Evolutionary conservation across 2,329 filamentous ascomycete genomes (phyloP).

Genomic region (Aspergillus pseudoviridinutans): DNA sequence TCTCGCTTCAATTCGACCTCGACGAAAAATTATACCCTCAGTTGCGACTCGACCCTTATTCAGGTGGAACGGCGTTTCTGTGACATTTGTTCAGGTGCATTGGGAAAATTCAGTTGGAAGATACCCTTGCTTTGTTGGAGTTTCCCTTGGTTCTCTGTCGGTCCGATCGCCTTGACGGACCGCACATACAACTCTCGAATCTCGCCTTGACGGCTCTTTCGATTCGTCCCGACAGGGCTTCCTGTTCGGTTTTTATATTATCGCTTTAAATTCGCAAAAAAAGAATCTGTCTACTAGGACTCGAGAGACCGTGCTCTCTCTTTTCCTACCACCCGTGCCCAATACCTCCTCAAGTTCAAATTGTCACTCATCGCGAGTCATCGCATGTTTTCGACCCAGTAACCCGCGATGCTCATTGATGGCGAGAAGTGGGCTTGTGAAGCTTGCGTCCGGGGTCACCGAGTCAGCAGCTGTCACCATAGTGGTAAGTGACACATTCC

Average conservation of each 20-base stretch:
- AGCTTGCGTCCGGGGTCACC: slow-evolving; percentile 95
- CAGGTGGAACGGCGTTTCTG: slow-evolving; percentile 23
- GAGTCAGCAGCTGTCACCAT: slow-evolving; percentile 98
- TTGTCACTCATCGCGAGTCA: slow-evolving; percentile 28
- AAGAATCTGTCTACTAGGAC: slow-evolving; percentile 3
- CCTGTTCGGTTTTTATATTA: slow-evolving; percentile 16
- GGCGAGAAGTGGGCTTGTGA: slow-evolving; percentile 98
- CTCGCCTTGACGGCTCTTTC: slow-evolving; percentile 33
- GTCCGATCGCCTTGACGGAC: slow-evolving; percentile 24
- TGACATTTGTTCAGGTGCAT: slow-evolving; percentile 20
- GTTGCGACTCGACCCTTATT: slow-evolving; percentile 17
- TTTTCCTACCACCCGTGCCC: slow-evolving; percentile 6
- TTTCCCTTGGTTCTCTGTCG: slow-evolving; percentile 24
- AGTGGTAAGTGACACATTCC: slow-evolving; percentile 62
- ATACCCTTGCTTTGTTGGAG: slow-evolving; percentile 34
- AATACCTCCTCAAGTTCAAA: slow-evolving; percentile 11
- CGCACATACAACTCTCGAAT: slow-evolving; percentile 19
- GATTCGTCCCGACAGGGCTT: slow-evolving; percentile 18
- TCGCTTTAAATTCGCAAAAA: slow-evolving; percentile 1
- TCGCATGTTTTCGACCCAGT: slow-evolving; percentile 39
- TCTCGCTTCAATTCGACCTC: slow-evolving; percentile 9
- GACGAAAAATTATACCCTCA: slow-evolving; percentile 10
- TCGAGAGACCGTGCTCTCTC: slow-evolving; percentile 9
- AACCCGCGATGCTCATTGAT: slow-evolving; percentile 69
- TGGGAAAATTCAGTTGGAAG: slow-evolving; percentile 24